Evolutionary conservation across 2,329 filamentous ascomycete species (phyloP), one percentile per base, ranked within the genome.

Genomic region (Blumeriella jaapii): DNA sequence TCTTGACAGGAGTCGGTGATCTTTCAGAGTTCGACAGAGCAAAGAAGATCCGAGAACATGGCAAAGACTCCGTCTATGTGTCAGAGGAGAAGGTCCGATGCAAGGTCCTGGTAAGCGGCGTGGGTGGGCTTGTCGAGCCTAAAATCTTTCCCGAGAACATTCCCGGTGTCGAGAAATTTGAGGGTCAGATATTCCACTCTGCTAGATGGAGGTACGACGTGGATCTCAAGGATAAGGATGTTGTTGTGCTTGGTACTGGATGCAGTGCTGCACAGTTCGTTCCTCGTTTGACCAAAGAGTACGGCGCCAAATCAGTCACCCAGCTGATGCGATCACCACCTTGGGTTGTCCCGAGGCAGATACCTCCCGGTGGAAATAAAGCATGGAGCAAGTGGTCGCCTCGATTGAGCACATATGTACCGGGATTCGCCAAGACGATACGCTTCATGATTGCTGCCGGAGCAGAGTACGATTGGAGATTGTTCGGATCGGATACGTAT

Each of bases 321-420:
- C 71, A 76, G 43, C 43, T 76, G 5, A 71, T 75, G 67, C 58
- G 69, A 11, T 67, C 67, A 10, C 67, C 70, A 8, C 71, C 71
- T 1, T 74, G 70, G 69, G 63, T 72, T 1, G 58, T 64, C 3
- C 63, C 67, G 2, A 55, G 57, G 29, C 7, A 50, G 1, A 30
- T 53, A 3, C 53, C 61, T 7, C 62, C 63, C 1, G 48, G 45
- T 13, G 48, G 48, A 18, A 52, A 62, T 3, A 55, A 60, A 14
- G 55, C 47, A 29, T 73, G 63, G 59, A 56, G 62, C 34, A 63
- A 62, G 48, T 67, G 63, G 52, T 55, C 59, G 3, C 61, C 67
- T 1, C 56, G 35, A 25, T 35, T 74, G 3, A 57, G 65, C 50
- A 62, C 52, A 6, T 47, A 59, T 17, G 40, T 74, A 5, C 71